Evolutionary conservation across 2,329 filamentous ascomycete species (phyloP).

Genomic region (Pseudogymnoascus sp.): DNA sequence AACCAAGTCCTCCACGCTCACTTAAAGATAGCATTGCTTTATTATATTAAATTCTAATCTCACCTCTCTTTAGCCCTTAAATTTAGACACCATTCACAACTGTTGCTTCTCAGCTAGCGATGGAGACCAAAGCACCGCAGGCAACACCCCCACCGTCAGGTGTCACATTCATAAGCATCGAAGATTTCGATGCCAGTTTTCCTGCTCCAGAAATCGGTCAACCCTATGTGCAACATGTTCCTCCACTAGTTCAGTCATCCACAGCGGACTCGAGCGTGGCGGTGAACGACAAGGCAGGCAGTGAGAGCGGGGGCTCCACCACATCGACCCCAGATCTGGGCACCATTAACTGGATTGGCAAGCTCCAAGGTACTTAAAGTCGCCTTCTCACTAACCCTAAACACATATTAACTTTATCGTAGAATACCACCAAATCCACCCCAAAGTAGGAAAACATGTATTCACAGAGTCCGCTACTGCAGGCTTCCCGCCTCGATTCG

Average conservation of each 20-base stretch:
- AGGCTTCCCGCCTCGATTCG: conserved; percentile 7
- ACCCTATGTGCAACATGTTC: background rate
- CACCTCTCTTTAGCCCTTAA: background rate
- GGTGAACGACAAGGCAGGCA: background rate
- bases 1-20: background rate
- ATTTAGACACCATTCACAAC: background rate
- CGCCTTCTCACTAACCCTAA: background rate
- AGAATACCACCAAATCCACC: conserved; percentile 24
- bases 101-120: background rate
- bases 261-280: background rate
- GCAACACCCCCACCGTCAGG: background rate
- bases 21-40: background rate
- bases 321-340: conserved; percentile 18
- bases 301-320: background rate
- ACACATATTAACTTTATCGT: conserved; percentile 4
- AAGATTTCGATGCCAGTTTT: background rate
- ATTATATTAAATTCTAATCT: background rate
- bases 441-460: conserved; percentile 9
- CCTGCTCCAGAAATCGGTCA: background rate
- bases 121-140: background rate
- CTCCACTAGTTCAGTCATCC: background rate
- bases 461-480: conserved; percentile 14
- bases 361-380: conserved; percentile 22
- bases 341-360: conserved; percentile 28
- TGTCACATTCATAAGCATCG: background rate